Conservation (phyloP, 805 yeast species). For the Cyberlindnera euphorbiiphila region DNA sequence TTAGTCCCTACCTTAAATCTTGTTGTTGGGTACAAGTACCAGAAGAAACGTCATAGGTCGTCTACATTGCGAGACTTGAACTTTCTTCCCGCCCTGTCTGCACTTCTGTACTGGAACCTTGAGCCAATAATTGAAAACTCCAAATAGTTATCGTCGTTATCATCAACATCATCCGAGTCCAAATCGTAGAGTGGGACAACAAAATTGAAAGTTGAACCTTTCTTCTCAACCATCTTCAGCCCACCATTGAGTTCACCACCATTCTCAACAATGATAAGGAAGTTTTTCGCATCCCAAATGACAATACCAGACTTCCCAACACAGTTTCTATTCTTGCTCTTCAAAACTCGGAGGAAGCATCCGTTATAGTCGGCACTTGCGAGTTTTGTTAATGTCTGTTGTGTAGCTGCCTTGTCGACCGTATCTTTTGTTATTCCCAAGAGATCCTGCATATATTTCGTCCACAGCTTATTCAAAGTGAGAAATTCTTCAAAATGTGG, state of each 20-base stretch:
- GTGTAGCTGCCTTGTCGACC: conserved; percentile 22
- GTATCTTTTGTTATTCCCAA: conserved; percentile 34
- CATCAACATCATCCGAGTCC: conserved; percentile 17
- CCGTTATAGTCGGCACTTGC: conserved; percentile 83
- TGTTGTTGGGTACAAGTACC: no score
- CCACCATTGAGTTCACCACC: conserved; percentile 48
- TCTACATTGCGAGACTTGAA: conserved; percentile 78
- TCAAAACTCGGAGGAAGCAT: conserved; percentile 54
- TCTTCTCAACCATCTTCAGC: conserved; percentile 61
- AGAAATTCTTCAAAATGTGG: conserved; percentile 48
- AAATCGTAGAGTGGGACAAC: conserved; percentile 33
- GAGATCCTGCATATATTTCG: conserved; percentile 57
- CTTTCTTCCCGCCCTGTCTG: conserved; percentile 79
- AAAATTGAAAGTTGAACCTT: conserved; percentile 59
- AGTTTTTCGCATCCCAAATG: conserved; percentile 77
- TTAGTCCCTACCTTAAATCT: no score
- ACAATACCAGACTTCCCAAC: conserved; percentile 73
- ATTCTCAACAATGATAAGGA: conserved; percentile 56
- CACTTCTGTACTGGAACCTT: conserved; percentile 67
- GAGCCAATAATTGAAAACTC: conserved; percentile 75
- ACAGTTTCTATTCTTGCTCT: conserved; percentile 51
- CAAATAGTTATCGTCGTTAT: conserved; percentile 36
- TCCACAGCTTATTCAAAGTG: conserved; percentile 67
- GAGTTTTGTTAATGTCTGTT: conserved; percentile 47
- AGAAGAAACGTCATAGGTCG: conserved; percentile 35